Conservation (phyloP, 345 rosid genomes). For the Syzygium grande region DNA sequence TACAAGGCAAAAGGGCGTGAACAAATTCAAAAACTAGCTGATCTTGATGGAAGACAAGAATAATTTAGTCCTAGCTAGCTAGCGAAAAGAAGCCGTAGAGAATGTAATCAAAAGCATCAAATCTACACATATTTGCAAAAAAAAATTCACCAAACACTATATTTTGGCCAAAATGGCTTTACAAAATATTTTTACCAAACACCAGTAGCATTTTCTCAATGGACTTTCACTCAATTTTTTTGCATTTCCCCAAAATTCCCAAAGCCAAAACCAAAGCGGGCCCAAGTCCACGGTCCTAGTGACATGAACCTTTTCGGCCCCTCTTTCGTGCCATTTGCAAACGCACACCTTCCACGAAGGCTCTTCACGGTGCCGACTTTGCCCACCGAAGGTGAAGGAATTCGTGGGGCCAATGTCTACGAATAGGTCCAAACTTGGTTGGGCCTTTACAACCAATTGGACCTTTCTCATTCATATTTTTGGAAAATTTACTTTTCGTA, state of each 20-base stretch:
- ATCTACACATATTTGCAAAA: not conserved
- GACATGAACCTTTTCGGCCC: not conserved
- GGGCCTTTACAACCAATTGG: not conserved
- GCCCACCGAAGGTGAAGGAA: not conserved
- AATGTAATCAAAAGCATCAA: not conserved
- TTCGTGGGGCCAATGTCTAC: not conserved
- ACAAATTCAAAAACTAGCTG: not conserved
- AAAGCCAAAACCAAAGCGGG: too few relatives aligned
- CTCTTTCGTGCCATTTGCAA: not conserved
- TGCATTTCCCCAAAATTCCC: too few relatives aligned
- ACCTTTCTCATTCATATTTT: not conserved
- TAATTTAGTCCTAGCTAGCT: not conserved
- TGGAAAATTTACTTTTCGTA: too few relatives aligned
- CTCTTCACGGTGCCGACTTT: not conserved
- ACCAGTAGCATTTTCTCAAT: too few relatives aligned
- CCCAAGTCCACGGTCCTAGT: not conserved
- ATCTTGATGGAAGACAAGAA: not conserved
- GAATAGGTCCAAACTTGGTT: not conserved
- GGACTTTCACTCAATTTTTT: too few relatives aligned
- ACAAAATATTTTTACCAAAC: too few relatives aligned
- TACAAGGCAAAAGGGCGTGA: not conserved
- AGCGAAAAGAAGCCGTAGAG: not conserved
- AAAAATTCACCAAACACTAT: too few relatives aligned
- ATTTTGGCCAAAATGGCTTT: too few relatives aligned
- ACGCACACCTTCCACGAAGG: not conserved